A percentile compares a stretch with the other conserved stretches of the same genome.
Evolutionary conservation across 495 filamentous ascomycete species (phyloP).

Genomic region (Daldinia loculata): DNA sequence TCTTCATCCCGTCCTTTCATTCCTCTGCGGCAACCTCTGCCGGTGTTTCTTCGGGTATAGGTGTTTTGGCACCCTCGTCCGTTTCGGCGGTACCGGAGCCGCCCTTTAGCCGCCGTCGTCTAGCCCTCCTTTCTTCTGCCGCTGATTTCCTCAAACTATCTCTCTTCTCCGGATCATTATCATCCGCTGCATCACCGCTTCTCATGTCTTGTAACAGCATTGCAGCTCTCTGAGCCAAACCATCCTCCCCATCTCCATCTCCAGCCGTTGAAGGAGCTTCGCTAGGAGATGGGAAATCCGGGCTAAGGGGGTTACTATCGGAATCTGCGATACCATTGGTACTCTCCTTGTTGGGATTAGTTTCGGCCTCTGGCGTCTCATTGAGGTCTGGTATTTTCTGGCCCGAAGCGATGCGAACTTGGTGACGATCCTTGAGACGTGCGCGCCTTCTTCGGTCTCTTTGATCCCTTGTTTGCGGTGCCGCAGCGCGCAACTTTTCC

Average conservation of each 20-base stretch:
- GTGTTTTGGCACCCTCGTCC: slow-evolving; percentile 31
- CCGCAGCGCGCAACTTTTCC: slow-evolving; percentile 92
- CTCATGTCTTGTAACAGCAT: slow-evolving; percentile 82
- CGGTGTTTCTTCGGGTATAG: slow-evolving; percentile 36
- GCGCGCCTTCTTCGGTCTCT: slow-evolving; percentile 88
- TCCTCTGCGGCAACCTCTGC: slow-evolving; percentile 20
- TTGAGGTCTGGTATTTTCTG: slow-evolving; percentile 79
- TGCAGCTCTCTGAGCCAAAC: slow-evolving; percentile 84
- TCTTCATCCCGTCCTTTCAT: slow-evolving; percentile 10
- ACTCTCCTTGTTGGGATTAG: slow-evolving; percentile 35
- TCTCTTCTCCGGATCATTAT: slow-evolving; percentile 65
- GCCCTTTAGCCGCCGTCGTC: slow-evolving; percentile 45
- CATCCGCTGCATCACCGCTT: slow-evolving; percentile 66
- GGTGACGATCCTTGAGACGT: slow-evolving; percentile 86
- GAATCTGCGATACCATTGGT: slow-evolving; percentile 41
- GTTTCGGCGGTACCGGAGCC: slow-evolving; percentile 29
- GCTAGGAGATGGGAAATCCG: slow-evolving; percentile 48
- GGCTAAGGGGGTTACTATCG: slow-evolving; percentile 50
- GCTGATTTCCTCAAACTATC: slow-evolving; percentile 64
- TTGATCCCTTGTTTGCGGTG: slow-evolving; percentile 86
- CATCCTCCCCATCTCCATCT: slow-evolving; percentile 70
- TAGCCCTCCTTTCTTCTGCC: slow-evolving; percentile 46
- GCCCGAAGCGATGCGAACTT: slow-evolving; percentile 88
- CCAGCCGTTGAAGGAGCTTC: slow-evolving; percentile 50
- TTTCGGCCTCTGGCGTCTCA: slow-evolving; percentile 61